Percentiles rank a stretch among this genome's conserved stretches.
These are phyloP conservation scores for Fusarium chaquense DNA, from an alignment of 2,329 filamentous ascomycete species.

Conservation along the genomic window DNA sequence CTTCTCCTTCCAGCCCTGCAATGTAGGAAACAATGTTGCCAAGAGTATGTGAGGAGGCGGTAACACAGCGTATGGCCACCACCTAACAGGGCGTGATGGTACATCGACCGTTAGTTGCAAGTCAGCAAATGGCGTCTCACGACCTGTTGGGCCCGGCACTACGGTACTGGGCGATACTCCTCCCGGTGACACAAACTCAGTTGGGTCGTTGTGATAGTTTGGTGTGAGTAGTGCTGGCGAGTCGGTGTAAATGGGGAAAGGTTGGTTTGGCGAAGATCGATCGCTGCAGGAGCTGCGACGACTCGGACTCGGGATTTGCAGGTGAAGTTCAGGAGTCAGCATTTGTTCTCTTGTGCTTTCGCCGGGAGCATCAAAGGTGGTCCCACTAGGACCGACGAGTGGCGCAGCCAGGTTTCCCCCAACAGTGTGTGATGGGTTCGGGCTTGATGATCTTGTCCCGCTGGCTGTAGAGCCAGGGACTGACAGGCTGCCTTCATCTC, in stretches of 20 bases:
- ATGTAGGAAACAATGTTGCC: constrained; percentile 85
- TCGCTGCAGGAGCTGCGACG: constrained; percentile 58
- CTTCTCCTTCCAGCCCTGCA: constrained; percentile 85
- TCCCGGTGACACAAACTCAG: constrained; percentile 65
- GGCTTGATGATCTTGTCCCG: constrained; percentile 48
- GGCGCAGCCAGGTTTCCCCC: constrained; percentile 59
- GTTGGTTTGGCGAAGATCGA: constrained; percentile 64
- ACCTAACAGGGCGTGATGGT: constrained; percentile 65
- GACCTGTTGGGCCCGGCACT: constrained; percentile 54
- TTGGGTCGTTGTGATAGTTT: constrained; percentile 55
- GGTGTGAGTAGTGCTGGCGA: constrained; percentile 62
- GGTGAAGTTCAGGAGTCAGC: constrained; percentile 50
- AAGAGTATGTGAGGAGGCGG: constrained; percentile 78
- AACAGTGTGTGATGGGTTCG: constrained; percentile 52
- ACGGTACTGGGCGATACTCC: constrained; percentile 59
- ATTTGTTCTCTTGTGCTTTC: constrained; percentile 16
- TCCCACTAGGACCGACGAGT: constrained; percentile 48
- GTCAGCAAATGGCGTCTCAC: constrained; percentile 61
- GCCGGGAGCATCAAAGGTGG: constrained; percentile 25
- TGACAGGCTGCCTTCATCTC: constrained; percentile 38
- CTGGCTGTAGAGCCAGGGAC: constrained; percentile 33
- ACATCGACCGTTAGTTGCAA: constrained; percentile 55
- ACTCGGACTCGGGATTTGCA: constrained; percentile 64
- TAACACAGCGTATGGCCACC: constrained; percentile 85
- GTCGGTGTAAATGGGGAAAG: constrained; percentile 78